Conservation (phyloP, 192 early-diverging fungal genomes). For the Entomortierella lignicola region DNA sequence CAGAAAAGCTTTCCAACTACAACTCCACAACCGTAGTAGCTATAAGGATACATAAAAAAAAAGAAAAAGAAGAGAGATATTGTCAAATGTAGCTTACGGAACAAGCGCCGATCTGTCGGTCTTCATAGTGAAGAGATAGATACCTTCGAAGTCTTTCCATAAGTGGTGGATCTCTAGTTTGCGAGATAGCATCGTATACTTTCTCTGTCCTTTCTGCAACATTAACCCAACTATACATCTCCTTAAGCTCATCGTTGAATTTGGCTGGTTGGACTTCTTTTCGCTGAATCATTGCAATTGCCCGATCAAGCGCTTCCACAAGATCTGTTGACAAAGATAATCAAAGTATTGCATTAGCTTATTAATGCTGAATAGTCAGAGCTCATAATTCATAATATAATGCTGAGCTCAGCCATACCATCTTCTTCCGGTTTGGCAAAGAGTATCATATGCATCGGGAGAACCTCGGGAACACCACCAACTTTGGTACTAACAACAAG, state of each 20-base stretch:
- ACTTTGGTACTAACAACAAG: constrained; percentile 96
- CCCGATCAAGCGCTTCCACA: constrained; percentile 73
- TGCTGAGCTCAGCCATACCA: too few relatives aligned
- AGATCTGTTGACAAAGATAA: constrained; percentile 58
- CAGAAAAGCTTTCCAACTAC: constrained; percentile 92
- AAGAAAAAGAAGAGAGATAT: background rate
- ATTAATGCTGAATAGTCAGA: too few relatives aligned
- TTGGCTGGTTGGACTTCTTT: constrained; percentile 71
- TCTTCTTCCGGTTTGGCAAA: constrained; percentile 91
- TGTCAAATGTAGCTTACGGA: background rate
- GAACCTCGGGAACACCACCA: constrained; percentile 96
- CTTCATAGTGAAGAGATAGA: background rate
- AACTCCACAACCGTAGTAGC: constrained; percentile 89
- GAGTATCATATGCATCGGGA: constrained; percentile 92
- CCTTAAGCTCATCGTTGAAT: constrained; percentile 86
- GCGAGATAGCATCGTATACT: constrained; percentile 83
- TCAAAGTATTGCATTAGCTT: too few relatives aligned
- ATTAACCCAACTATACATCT: constrained; percentile 98
- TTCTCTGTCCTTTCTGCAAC: constrained; percentile 93
- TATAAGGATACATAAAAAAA: background rate
- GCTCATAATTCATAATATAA: too few relatives aligned
- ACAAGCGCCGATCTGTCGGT: background rate
- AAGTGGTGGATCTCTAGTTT: constrained; percentile 74
- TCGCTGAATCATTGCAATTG: constrained; percentile 76
- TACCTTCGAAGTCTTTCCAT: constrained; percentile 78